These are phyloP conservation scores for Niebla homalea DNA, from an alignment of 495 filamentous ascomycete species.

Conservation along the genomic window DNA sequence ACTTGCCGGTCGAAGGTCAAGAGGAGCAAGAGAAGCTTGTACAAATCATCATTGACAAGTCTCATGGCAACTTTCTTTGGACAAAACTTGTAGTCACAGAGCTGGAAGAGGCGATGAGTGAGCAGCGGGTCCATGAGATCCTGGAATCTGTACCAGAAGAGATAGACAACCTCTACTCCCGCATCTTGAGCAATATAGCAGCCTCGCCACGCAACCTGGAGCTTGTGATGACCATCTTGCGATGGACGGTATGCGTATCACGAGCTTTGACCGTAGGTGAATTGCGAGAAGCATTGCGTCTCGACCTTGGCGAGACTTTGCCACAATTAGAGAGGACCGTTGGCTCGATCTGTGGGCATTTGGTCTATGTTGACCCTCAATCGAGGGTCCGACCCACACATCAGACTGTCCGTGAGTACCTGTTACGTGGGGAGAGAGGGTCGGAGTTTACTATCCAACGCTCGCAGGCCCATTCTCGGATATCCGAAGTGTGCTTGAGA, in stretches of 20 bases:
- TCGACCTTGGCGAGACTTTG: slow-evolving; percentile 21
- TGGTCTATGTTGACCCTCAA: slow-evolving; percentile 20
- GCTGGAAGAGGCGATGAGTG: slow-evolving; percentile 14
- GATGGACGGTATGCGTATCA: slow-evolving; percentile 22
- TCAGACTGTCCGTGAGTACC: slow-evolving; percentile 23
- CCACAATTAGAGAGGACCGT: slow-evolving; percentile 18
- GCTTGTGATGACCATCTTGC: slow-evolving; percentile 22
- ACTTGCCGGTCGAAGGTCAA: slow-evolving; percentile 7
- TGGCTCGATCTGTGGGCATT: slow-evolving; percentile 21
- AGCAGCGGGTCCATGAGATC: slow-evolving; percentile 17
- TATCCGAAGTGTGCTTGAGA: slow-evolving; percentile 16
- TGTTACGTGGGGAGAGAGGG: slow-evolving; percentile 9
- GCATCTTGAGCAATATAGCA: slow-evolving; percentile 19
- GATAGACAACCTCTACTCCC: slow-evolving; percentile 23
- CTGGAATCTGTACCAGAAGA: slow-evolving; percentile 24
- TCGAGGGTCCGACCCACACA: slow-evolving; percentile 21
- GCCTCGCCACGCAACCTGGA: slow-evolving; percentile 10
- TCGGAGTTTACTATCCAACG: slow-evolving; percentile 21
- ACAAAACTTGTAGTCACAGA: slow-evolving; percentile 20
- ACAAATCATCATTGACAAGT: slow-evolving; percentile 22
- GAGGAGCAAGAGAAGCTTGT: slow-evolving; percentile 7
- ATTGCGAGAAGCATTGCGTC: slow-evolving; percentile 19
- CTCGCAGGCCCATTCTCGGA: slow-evolving; percentile 3
- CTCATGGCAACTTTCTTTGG: slow-evolving; percentile 28
- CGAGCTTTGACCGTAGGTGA: slow-evolving; percentile 23